Evolutionary conservation across 2,329 filamentous ascomycete species (phyloP).

Genomic region (Diaporthe capsici): DNA sequence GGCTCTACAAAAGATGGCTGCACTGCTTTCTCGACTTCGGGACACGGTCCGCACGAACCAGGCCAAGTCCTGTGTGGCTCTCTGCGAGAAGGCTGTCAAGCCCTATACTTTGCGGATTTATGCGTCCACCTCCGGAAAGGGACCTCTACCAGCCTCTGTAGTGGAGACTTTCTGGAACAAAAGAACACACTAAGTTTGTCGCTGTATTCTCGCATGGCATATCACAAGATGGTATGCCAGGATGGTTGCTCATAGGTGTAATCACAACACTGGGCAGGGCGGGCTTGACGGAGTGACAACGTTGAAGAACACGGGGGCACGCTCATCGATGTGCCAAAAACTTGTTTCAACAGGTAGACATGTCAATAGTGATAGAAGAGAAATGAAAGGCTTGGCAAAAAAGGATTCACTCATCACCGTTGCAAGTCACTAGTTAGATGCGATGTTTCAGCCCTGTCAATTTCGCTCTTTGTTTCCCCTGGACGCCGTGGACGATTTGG

Average conservation of each 20-base stretch:
- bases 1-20: background rate
- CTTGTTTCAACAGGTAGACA: background rate
- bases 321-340: background rate
- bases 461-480: constrained; percentile 10
- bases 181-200: background rate
- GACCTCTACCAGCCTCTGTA: background rate
- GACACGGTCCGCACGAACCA: background rate
- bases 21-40: constrained; percentile 15
- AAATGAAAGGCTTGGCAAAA: background rate
- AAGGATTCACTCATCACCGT: background rate
- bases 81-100: background rate
- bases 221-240: rapidly evolving
- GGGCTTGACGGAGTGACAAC: background rate
- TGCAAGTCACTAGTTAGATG: background rate
- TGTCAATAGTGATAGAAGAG: background rate
- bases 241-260: background rate
- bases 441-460: constrained; percentile 2
- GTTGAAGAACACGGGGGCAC: background rate
- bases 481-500: background rate
- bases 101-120: background rate
- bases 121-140: background rate
- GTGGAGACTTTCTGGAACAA: constrained; percentile 1
- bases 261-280: background rate
- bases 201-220: background rate
- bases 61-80: constrained; percentile 8